A percentile compares a stretch with the other conserved stretches of the same genome.
phyloP scores from a whole-genome alignment of 805 yeast species.

The Metschnikowia continentalis region DNA sequence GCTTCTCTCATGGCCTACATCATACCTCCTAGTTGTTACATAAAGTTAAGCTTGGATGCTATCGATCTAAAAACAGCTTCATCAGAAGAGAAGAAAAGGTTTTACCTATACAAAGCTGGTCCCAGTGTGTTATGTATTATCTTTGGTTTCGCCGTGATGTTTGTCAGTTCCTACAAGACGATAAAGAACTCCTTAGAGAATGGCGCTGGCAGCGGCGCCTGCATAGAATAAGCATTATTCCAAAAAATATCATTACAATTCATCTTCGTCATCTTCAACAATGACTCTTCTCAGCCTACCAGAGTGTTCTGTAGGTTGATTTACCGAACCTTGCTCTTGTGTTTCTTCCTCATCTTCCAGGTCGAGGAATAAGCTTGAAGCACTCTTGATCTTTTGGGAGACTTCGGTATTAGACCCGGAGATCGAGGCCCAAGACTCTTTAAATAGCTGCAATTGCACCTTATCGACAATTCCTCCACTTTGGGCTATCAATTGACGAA shows the following conservation, averaged over 20 bases:
- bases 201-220: constrained; percentile 43
- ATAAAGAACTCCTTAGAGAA: constrained; percentile 41
- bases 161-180: constrained; percentile 76
- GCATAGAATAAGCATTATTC: constrained; percentile 34
- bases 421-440: constrained; percentile 15
- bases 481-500: constrained; percentile 36
- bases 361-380: constrained; percentile 15
- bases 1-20: constrained; percentile 92
- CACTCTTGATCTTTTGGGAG: constrained; percentile 8
- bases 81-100: constrained; percentile 22
- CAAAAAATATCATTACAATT: constrained; percentile 2
- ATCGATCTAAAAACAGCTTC: constrained; percentile 28
- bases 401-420: constrained; percentile 4
- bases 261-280: constrained; percentile 25
- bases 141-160: constrained; percentile 76
- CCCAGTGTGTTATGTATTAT: constrained; percentile 58
- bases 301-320: neutral
- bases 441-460: constrained; percentile 14
- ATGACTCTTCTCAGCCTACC: constrained; percentile 15
- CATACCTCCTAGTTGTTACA: constrained; percentile 79
- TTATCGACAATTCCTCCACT: constrained; percentile 38
- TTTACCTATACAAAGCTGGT: constrained; percentile 39
- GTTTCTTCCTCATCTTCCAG: constrained; percentile 13
- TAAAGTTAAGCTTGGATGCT: constrained; percentile 54
- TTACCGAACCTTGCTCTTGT: neutral